Conservation (phyloP, 208 protist species). For the Herpetomonas muscarum region DNA sequence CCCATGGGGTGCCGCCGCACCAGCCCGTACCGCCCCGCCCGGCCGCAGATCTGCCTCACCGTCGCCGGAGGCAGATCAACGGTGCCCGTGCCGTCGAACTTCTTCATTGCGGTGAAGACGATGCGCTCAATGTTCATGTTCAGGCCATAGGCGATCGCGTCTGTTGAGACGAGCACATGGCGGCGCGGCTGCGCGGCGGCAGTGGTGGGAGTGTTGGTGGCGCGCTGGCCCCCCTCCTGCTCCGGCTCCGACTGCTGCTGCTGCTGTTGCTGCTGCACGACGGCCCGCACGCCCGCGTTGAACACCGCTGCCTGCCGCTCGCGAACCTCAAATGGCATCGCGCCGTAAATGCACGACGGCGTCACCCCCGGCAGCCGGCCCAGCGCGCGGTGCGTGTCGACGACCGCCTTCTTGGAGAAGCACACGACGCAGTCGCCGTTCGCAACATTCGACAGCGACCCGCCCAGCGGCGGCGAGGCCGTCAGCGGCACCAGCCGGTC, state of each 20-base stretch:
- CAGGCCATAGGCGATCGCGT: slow-evolving; percentile 95
- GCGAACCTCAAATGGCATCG: slow-evolving; percentile 88
- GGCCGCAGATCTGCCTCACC: slow-evolving; percentile 81
- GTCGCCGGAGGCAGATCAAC: slow-evolving; percentile 29
- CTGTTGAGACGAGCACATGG: slow-evolving; percentile 88
- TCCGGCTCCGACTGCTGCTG: background rate
- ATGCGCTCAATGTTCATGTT: slow-evolving; percentile 93
- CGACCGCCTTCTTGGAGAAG: slow-evolving; percentile 75
- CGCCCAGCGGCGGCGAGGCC: slow-evolving; percentile 30
- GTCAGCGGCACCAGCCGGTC: slow-evolving; percentile 72
- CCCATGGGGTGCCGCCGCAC: slow-evolving; percentile 36
- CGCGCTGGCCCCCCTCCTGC: background rate
- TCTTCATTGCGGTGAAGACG: slow-evolving; percentile 74
- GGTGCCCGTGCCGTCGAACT: slow-evolving; percentile 76
- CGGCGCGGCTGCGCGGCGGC: slow-evolving; percentile 15
- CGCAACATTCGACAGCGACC: slow-evolving; percentile 32
- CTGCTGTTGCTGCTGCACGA: background rate
- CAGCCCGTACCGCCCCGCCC: slow-evolving; percentile 81
- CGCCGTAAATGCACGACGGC: slow-evolving; percentile 89
- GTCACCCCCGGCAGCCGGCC: slow-evolving; percentile 35
- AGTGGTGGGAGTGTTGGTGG: background rate
- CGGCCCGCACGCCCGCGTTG: slow-evolving; percentile 60
- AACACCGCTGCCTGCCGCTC: slow-evolving; percentile 74
- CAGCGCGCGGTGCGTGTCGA: slow-evolving; percentile 45
- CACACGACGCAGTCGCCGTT: slow-evolving; percentile 88